A percentile compares a stretch with the other conserved stretches of the same genome.
Conservation (phyloP, 345 rosid genomes). For the Ricinus communis region DNA sequence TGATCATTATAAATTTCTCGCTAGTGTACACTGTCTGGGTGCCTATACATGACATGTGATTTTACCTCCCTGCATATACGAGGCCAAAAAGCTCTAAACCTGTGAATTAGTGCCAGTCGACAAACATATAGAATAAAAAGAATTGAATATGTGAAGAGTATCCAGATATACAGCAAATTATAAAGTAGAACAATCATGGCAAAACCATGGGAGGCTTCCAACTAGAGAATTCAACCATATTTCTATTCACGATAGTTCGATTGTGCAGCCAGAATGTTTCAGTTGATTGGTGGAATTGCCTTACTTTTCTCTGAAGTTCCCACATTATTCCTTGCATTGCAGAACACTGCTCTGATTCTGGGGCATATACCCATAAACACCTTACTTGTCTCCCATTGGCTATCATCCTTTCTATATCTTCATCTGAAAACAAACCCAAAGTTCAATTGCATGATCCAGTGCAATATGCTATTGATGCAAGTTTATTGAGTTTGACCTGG, state of each 20-base stretch:
- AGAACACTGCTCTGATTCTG: slow-evolving; percentile 67
- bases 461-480: background rate
- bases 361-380: slow-evolving; percentile 78
- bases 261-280: slow-evolving; percentile 98
- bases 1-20: background rate
- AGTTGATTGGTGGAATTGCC: slow-evolving; percentile 82
- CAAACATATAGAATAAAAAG: background rate
- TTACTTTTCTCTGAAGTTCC: slow-evolving; percentile 94
- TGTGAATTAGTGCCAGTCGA: background rate
- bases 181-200: slow-evolving; percentile 38
- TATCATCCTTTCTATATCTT: slow-evolving; percentile 64
- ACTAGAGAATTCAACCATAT: slow-evolving; percentile 60
- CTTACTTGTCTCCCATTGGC: slow-evolving; percentile 62
- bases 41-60: background rate
- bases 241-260: slow-evolving; percentile 60
- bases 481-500: slow-evolving; percentile 18
- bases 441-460: background rate
- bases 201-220: slow-evolving; percentile 84
- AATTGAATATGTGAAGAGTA: background rate
- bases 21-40: background rate
- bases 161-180: background rate
- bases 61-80: background rate
- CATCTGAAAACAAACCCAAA: slow-evolving; percentile 40
- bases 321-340: slow-evolving; percentile 79
- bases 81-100: background rate